Percentiles rank a stretch among this genome's conserved stretches.
These are phyloP conservation scores for Macrophomina phaseolina DNA, from an alignment of 2,329 filamentous ascomycete species.

Conservation along the genomic window DNA sequence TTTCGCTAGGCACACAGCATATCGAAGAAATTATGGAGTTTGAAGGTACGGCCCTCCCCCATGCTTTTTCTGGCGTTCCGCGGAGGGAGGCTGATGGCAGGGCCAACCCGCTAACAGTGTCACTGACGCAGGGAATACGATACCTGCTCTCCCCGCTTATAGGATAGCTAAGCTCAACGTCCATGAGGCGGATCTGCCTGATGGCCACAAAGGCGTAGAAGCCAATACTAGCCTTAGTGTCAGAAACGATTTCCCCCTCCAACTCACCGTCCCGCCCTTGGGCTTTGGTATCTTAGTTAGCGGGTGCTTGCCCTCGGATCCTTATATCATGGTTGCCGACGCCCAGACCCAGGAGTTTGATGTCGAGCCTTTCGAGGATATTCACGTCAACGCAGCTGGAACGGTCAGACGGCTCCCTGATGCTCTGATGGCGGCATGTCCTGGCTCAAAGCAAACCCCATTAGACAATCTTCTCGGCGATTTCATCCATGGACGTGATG, in stretches of 20 bases:
- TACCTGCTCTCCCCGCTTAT: conserved; percentile 80
- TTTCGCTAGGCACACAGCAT: conserved; percentile 77
- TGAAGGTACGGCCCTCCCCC: conserved; percentile 79
- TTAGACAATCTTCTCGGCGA: conserved; percentile 80
- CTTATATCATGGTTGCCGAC: conserved; percentile 78
- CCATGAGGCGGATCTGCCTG: conserved; percentile 67
- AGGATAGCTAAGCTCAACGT: conserved; percentile 83
- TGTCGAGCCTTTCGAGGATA: conserved; percentile 70
- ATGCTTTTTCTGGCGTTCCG: conserved; percentile 53
- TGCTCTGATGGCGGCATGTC: conserved; percentile 74
- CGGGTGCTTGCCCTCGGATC: conserved; percentile 74
- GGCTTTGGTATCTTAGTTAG: conserved; percentile 85
- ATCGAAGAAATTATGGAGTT: conserved; percentile 78
- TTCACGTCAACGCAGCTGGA: conserved; percentile 73
- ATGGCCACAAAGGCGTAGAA: conserved; percentile 69
- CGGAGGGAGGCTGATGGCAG: conserved; percentile 56
- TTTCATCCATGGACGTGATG: conserved; percentile 80
- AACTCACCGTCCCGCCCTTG: conserved; percentile 77
- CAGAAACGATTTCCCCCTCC: conserved; percentile 78
- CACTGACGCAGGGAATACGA: conserved; percentile 55
- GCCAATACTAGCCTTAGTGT: conserved; percentile 78
- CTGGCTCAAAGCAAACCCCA: conserved; percentile 77
- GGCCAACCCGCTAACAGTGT: conserved; percentile 27
- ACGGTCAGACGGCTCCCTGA: conserved; percentile 76
- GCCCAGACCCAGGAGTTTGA: conserved; percentile 71